A percentile compares a stretch with the other conserved stretches of the same genome.
These are phyloP conservation scores for Trypanosoma platydactyli DNA, from an alignment of 208 protist genomes.

Conservation along the genomic window DNA sequence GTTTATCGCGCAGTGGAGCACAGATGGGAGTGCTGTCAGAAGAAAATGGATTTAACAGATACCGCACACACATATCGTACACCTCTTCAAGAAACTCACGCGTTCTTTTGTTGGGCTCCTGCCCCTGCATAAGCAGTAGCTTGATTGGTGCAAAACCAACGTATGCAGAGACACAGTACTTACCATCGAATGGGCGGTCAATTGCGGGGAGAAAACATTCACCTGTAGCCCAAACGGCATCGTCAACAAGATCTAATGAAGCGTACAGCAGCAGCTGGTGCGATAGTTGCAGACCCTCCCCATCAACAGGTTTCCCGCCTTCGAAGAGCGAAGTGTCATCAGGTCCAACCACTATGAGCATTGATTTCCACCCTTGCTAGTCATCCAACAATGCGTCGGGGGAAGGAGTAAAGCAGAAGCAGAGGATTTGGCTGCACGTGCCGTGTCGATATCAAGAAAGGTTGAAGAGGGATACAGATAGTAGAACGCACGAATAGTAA, in stretches of 20 bases:
- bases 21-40: slow-evolving; percentile 13
- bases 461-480: too few species aligned
- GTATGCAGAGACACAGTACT: slow-evolving; percentile 59
- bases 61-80: slow-evolving; percentile 47
- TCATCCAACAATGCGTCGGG: background rate
- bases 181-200: slow-evolving; percentile 45
- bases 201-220: slow-evolving; percentile 50
- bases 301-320: slow-evolving; percentile 12
- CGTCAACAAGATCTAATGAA: slow-evolving; percentile 52
- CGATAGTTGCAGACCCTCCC: slow-evolving; percentile 10
- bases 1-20: slow-evolving; percentile 7
- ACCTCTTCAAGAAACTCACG: slow-evolving; percentile 45
- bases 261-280: slow-evolving; percentile 52
- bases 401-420: background rate
- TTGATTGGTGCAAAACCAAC: slow-evolving; percentile 50
- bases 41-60: slow-evolving; percentile 54
- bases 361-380: background rate
- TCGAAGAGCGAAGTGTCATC: slow-evolving; percentile 31
- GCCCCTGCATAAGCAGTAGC: slow-evolving; percentile 53
- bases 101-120: slow-evolving; percentile 44
- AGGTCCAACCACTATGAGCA: slow-evolving; percentile 32
- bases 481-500: too few species aligned
- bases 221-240: slow-evolving; percentile 43
- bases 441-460: background rate
- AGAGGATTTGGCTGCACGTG: background rate